Evolutionary conservation across 2,329 filamentous ascomycete species (phyloP), one percentile per base, ranked within the genome.

Genomic region (Microdochium paspali): DNA sequence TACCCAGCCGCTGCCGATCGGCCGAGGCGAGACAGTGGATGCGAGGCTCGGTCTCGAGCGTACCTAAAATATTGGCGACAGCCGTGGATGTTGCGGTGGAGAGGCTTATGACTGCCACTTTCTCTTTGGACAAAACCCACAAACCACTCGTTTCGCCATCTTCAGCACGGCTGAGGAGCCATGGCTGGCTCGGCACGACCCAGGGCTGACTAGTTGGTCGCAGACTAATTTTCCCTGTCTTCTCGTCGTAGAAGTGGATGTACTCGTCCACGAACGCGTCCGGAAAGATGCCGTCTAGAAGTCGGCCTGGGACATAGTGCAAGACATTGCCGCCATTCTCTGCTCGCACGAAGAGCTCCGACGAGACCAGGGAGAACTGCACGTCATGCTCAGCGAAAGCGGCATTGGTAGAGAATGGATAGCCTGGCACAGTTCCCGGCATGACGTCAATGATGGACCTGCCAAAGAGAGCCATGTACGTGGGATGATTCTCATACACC

Each of bases 221-320:
- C 12, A 72, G 66, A 24, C 69, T 61, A 4, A 73, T 35, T 0
- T 24, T 45, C 0, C 53, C 51, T 0, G 46, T 54, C 1, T 52
- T 40, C 1, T 58, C 3, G 21, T 71, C 53, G 42, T 72, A 66
- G 75, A 76, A 80, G 47, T 79, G 74, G 0, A 65, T 59, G 46
- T 63, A 69, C 0, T 66, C 51, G 1, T 67, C 42, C 1, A 71
- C 52, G 6, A 78, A 68, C 0, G 51, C 43, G 0, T 49, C 9
- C 0, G 73, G 72, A 0, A 74, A 47, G 0, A 46, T 40, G 0
- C 24, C 46, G 0, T 47, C 2, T 0, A 74, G 58, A 0, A 62
- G 12, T 4, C 50, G 30, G 0, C 51, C 46, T 0, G 72, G 68
- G 0, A 75, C 23, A 18, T 9, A 6, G 4, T 43, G 10, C 47